These are phyloP conservation scores for Heteromeles arbutifolia DNA, from an alignment of 306 rosid genomes.

Conservation along the genomic window DNA sequence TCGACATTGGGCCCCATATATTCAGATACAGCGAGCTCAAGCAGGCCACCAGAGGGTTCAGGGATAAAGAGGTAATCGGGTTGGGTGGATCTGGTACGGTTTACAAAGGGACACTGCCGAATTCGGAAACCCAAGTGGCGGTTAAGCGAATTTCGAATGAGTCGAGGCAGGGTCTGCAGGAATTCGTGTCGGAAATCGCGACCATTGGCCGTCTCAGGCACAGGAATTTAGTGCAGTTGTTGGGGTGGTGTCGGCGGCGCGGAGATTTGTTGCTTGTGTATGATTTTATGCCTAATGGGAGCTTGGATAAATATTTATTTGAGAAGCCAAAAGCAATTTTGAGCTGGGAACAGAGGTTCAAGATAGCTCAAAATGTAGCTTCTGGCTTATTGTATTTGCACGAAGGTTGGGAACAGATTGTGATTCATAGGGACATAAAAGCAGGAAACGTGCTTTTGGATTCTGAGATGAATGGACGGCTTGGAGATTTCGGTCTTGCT, in stretches of 20 bases:
- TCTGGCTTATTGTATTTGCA: conserved; percentile 47
- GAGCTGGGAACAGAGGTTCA: conserved; percentile 53
- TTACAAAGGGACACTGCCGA: conserved; percentile 41
- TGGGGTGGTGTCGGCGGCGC: conserved; percentile 51
- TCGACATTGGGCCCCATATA: conserved; percentile 57
- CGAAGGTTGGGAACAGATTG: conserved; percentile 58
- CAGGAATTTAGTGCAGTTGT: conserved; percentile 47
- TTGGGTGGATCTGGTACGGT: conserved; percentile 61
- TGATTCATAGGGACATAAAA: conserved; percentile 59
- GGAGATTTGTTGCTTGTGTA: conserved; percentile 44
- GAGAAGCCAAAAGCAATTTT: conserved; percentile 22
- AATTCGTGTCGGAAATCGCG: conserved; percentile 45
- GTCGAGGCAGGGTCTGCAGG: conserved; percentile 49
- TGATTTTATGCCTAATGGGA: conserved; percentile 55
- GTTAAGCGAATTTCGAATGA: conserved; percentile 53
- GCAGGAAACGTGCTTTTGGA: conserved; percentile 61
- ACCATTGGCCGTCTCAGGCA: conserved; percentile 61
- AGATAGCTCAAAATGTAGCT: conserved; percentile 52
- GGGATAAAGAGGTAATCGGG: conserved; percentile 43
- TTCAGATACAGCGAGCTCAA: conserved; percentile 43
- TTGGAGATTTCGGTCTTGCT: conserved; percentile 61
- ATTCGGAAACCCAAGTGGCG: conserved; percentile 31
- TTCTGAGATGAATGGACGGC: conserved; percentile 40
- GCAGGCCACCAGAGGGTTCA: conserved; percentile 44
- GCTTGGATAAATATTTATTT: conserved; percentile 49